phyloP scores from a whole-genome alignment of 1,139 yeast genomes.

The Yamadazyma songkhlaensis region DNA sequence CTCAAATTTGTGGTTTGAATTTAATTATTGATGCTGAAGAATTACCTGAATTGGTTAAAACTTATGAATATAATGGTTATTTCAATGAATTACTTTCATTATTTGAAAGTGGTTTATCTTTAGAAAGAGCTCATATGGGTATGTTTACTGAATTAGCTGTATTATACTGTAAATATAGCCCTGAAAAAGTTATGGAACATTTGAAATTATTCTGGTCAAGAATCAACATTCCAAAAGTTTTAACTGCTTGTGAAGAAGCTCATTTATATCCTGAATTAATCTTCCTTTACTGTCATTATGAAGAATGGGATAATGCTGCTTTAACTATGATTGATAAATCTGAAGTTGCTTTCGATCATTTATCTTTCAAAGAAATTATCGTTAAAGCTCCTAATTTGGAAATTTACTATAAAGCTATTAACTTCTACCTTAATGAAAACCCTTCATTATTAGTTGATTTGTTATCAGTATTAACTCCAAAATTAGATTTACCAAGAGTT shows the following conservation, averaged over 20 bases:
- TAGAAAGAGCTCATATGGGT: conserved; percentile 99
- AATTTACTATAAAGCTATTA: conserved; percentile 95
- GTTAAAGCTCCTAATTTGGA: conserved; percentile 96
- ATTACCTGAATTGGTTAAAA: conserved; percentile 80
- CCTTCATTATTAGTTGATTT: conserved; percentile 89
- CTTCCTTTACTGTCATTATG: conserved; percentile 95
- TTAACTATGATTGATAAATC: conserved; percentile 96
- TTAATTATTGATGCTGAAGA: conserved; percentile 97
- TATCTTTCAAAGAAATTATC: conserved; percentile 88
- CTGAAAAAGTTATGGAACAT: conserved; percentile 93
- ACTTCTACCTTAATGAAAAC: conserved; percentile 88
- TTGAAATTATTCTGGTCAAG: conserved; percentile 97
- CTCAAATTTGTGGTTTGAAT: conserved; percentile 98
- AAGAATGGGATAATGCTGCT: conserved; percentile 99
- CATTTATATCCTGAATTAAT: conserved; percentile 97
- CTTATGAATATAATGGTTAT: conserved; percentile 88
- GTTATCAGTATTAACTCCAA: conserved; percentile 81
- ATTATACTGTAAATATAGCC: conserved; percentile 85
- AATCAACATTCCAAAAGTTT: conserved; percentile 95
- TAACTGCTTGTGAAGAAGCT: conserved; percentile 88
- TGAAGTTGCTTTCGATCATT: conserved; percentile 90
- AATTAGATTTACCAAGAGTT: conserved; percentile 92
- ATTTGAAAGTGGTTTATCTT: conserved; percentile 92
- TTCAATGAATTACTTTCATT: conserved; percentile 87
- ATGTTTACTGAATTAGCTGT: conserved; percentile 97